Base-by-base conservation (phyloP, 306 rosid species). In the Fagus crenata region DNA sequence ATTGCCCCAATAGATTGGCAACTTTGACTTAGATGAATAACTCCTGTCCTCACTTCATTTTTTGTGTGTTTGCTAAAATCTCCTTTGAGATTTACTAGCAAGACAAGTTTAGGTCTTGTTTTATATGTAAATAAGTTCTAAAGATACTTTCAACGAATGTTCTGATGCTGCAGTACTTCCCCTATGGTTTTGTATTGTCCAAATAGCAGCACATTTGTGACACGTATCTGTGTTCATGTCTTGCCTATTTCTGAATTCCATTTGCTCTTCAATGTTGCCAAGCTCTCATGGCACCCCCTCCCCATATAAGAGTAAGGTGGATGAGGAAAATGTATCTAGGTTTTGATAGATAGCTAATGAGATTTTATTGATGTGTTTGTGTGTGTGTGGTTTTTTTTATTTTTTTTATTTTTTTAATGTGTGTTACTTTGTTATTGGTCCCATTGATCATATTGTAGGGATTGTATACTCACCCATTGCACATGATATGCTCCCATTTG, bases 1-100 rank as follows among this genome's bases (percentile, higher is more conserved):
- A 60, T 67, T 65, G 36, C 73, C 77, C 77, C 97, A 49, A 95
- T 95, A 53, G 96, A 92, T 75, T 95, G 98, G 98, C 91, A 95
- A 81, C 93, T 95, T 36, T 92, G 81, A 85, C 65, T 36, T 51
- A 36, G 72, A 41, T 41, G 56, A 61, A 28, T 60, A 36, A 59
- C 73, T 49, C 31, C 54, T 56, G 70, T 43, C 69, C 28, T 5
- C 33, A 63, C 18, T 5, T 2, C 43, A 28, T 28, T 63, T 22
- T 63, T 63, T 63, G 43, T 63, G 69, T 4, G 40, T 36, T 63
- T 36, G 4, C 43, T 35, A 14, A 14, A 63, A 63, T 35, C 43
- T 36, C 69, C 33, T 32, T 11, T 63, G 69, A 63, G 69, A 36
- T 63, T 35, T 15, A 33, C 69, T 35, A 35, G 43, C 17, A 35